Evolutionary conservation across 75 land plant species (phyloP), one percentile per base, ranked within the genome.

Genomic region (Azolla pinnata): DNA sequence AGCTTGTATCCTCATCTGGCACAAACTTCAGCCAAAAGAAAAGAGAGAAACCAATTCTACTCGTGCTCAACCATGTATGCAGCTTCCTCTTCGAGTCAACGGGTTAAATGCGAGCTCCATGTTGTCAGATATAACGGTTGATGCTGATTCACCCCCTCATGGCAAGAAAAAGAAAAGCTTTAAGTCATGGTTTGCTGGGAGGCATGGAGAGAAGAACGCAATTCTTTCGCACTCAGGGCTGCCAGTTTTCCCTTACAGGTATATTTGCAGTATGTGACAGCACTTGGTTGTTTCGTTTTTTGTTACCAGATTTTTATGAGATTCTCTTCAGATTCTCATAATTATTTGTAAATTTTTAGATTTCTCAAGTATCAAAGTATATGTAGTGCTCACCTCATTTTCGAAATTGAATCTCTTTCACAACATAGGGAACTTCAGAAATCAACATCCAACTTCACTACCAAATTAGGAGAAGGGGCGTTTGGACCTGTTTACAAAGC

Each of bases 401-500:
- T 24, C 31, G 12, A 23, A 24, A n/a, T 31, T 60, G 28, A 1
- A 29, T 56, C 26, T 35, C 9, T 12, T 19, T 52, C 18, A 19
- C 8, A 8, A 16, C 18, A 7, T 79, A 87, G 92, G 67, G 92
- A 87, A 54, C 62, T 87, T 54, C 88, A 87, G 49, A 84, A 81
- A 45, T 88, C 85, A 18, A 87, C 92, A 3, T 27, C 45, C 32
- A 87, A 87, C 63, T 87, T 87, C 53, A 87, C 88, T 7, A 76
- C 82, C 25, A 33, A 79, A 35, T 56, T 87, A 42, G 92, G 92
- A 2, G 72, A 83, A 48, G 92, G 92, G 5, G 82, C 92, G 46
- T 87, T 84, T 79, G 92, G 92, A 33, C 76, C 82, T 30, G 92
- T 87, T 14, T 87, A 81, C 54, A 87, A 81, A 63, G 92, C 92